phyloP scores from a whole-genome alignment of 176 grass and related monocot genomes.

The Raddia guianensis region DNA sequence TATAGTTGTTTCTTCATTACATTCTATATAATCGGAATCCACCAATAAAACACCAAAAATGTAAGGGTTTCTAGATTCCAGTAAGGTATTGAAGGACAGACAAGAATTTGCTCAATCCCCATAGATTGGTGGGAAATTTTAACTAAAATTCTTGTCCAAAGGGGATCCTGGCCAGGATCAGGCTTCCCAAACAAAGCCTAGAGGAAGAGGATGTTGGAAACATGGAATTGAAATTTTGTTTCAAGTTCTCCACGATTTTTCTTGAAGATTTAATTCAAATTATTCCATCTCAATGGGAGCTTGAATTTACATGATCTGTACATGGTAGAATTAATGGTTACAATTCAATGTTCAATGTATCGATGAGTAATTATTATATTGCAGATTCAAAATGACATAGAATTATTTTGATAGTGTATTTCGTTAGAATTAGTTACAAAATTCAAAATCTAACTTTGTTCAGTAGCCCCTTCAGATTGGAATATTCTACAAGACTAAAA shows the following conservation, averaged over 20 bases:
- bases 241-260: background rate
- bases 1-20: background rate
- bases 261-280: background rate
- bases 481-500: background rate
- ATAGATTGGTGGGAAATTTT: no score
- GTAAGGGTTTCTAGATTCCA: background rate
- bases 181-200: no score
- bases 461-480: background rate
- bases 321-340: background rate
- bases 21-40: conserved; percentile 3
- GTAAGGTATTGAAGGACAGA: background rate
- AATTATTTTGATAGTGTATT: conserved; percentile 10
- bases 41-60: background rate
- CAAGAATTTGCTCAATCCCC: no score
- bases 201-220: background rate
- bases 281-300: background rate
- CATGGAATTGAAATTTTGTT: background rate
- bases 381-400: background rate
- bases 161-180: no score
- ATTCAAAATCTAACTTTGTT: conserved; percentile 12
- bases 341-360: background rate
- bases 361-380: background rate
- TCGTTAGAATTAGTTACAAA: conserved; percentile 4
- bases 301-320: conserved; percentile 1
- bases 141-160: no score